Conservation (phyloP, 768 basidiomycete species). For the Cystobasidium onofrii region DNA sequence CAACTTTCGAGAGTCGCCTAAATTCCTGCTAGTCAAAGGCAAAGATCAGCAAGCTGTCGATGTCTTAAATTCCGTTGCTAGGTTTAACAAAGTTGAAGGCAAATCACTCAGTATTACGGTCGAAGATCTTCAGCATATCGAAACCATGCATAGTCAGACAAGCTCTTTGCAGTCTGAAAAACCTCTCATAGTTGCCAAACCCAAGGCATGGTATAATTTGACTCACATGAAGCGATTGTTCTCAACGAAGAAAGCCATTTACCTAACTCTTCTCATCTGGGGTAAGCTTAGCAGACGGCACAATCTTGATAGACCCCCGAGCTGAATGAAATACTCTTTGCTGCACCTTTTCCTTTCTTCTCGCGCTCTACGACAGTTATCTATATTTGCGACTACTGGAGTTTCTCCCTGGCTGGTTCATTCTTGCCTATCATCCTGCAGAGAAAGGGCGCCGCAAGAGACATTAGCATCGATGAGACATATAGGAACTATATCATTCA, state of each 20-base stretch:
- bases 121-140: slow-evolving; percentile 43
- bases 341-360: not conserved
- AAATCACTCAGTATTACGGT: slow-evolving; percentile 46
- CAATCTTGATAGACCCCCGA: not conserved
- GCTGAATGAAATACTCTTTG: not conserved
- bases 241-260: slow-evolving; percentile 42
- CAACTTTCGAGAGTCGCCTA: slow-evolving; percentile 47
- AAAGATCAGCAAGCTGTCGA: slow-evolving; percentile 46
- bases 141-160: slow-evolving; percentile 30
- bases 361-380: slow-evolving; percentile 28
- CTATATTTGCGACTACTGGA: slow-evolving; percentile 44
- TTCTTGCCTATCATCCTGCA: slow-evolving; percentile 46
- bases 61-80: slow-evolving; percentile 47
- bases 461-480: slow-evolving; percentile 43
- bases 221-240: slow-evolving; percentile 46
- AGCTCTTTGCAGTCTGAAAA: not conserved
- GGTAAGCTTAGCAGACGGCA: not conserved
- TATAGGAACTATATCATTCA: slow-evolving; percentile 46
- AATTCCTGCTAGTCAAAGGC: slow-evolving; percentile 47
- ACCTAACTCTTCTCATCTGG: slow-evolving; percentile 43
- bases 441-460: slow-evolving; percentile 43
- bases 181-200: not conserved
- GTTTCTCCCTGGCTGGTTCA: slow-evolving; percentile 45
- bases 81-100: slow-evolving; percentile 46
- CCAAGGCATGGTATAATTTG: slow-evolving; percentile 36